Conservation (phyloP, 345 rosid genomes). For the Dimocarpus longan region DNA sequence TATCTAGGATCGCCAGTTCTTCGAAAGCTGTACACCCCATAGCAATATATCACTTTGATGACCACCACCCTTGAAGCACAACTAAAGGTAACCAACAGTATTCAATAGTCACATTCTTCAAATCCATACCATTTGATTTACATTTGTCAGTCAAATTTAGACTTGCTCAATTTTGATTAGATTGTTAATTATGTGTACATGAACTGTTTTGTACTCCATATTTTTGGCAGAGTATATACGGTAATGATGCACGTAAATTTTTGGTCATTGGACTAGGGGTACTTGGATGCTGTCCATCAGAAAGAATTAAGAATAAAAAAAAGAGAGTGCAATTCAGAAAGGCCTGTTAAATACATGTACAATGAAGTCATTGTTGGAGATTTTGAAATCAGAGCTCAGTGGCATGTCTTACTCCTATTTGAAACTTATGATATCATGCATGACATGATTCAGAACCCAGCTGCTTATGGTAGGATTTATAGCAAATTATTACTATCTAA, state of each 20-base stretch:
- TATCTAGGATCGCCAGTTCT: slow-evolving; percentile 45
- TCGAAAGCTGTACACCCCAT: slow-evolving; percentile 36
- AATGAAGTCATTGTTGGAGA: slow-evolving; percentile 36
- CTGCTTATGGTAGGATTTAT: slow-evolving; percentile 42
- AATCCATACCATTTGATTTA: too few species aligned
- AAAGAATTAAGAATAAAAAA: slow-evolving; percentile 42
- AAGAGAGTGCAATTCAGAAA: slow-evolving; percentile 48
- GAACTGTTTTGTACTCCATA: too few species aligned
- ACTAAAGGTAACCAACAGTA: not conserved
- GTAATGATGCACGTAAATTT: slow-evolving; percentile 53
- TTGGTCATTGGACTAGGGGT: slow-evolving; percentile 44
- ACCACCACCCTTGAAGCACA: slow-evolving; percentile 47
- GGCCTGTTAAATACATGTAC: too few species aligned
- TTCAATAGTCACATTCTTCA: not conserved
- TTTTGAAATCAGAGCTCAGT: slow-evolving; percentile 39
- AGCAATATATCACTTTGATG: slow-evolving; percentile 46
- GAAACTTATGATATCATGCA: slow-evolving; percentile 46
- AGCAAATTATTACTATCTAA: too few species aligned
- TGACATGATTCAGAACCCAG: slow-evolving; percentile 47
- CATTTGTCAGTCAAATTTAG: too few species aligned
- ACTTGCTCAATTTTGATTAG: too few species aligned
- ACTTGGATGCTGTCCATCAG: slow-evolving; percentile 62
- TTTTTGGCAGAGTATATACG: slow-evolving; percentile 43
- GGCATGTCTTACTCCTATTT: slow-evolving; percentile 53
- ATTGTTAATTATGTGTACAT: too few species aligned